Conservation (phyloP, 1,139 yeast genomes). For the Diutina sp. region DNA sequence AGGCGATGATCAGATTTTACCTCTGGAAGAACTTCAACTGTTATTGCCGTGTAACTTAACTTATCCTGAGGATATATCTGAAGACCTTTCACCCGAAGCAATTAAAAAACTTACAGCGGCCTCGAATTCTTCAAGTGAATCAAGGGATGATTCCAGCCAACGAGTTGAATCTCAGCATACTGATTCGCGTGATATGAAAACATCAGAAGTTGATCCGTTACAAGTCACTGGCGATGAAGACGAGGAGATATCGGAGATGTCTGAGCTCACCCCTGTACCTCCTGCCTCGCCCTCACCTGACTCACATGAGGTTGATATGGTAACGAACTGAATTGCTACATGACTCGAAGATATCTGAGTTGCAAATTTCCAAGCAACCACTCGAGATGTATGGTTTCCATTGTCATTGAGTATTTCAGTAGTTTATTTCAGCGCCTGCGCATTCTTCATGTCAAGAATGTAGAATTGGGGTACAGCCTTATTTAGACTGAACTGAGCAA, state of each 20-base stretch:
- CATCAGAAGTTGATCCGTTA: not conserved
- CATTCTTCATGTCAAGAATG: no score
- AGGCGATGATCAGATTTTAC: slow-evolving; percentile 7
- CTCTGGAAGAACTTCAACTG: slow-evolving; percentile 11
- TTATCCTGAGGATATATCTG: slow-evolving; percentile 13
- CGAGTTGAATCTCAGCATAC: not conserved
- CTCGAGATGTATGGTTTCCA: no score
- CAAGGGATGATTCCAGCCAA: not conserved
- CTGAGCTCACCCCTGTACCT: slow-evolving; percentile 1
- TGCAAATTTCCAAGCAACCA: no score
- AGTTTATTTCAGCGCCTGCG: no score
- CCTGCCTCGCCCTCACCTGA: not conserved
- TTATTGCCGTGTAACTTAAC: slow-evolving; percentile 21
- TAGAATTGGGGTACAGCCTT: no score
- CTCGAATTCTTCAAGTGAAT: not conserved
- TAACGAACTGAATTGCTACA: no score
- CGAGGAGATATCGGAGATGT: not conserved
- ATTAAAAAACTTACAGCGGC: not conserved
- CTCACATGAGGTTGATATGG: no score
- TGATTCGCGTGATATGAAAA: not conserved
- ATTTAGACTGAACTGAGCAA: no score
- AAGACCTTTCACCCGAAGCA: slow-evolving; percentile 8
- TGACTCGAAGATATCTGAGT: no score
- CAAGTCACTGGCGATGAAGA: not conserved
- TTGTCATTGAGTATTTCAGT: no score